A percentile compares a stretch with the other conserved stretches of the same genome.
phyloP scores from a whole-genome alignment of 805 yeast genomes.

The Candida nitratophila region DNA sequence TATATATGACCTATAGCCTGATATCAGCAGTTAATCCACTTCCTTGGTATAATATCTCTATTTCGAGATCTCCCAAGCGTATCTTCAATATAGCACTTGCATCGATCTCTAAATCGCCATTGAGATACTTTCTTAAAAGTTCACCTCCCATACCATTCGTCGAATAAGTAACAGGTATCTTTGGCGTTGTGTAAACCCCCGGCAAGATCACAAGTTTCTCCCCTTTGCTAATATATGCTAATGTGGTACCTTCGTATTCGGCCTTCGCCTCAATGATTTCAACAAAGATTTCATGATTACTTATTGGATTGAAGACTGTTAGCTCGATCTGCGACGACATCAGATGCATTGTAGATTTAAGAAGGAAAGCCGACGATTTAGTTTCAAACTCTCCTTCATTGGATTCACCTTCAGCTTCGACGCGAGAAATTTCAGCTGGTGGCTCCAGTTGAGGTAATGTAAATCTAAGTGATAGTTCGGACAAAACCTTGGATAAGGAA shows the following conservation, averaged over 20 bases:
- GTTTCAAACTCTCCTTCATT: not conserved
- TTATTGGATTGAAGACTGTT: conserved; percentile 46
- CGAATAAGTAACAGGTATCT: conserved; percentile 41
- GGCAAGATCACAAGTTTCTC: conserved; percentile 41
- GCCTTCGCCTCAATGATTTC: conserved; percentile 42
- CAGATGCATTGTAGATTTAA: conserved; percentile 46
- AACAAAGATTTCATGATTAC: conserved; percentile 36
- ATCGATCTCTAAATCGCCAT: conserved; percentile 42
- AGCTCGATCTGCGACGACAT: conserved; percentile 49
- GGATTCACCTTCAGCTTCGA: conserved; percentile 1
- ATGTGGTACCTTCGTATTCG: conserved; percentile 33
- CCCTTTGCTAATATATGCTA: conserved; percentile 39
- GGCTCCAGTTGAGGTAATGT: conserved; percentile 18
- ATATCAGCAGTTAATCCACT: conserved; percentile 35
- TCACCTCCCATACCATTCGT: conserved; percentile 39
- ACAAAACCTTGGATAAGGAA: conserved; percentile 18
- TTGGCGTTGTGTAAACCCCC: conserved; percentile 42
- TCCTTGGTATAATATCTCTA: conserved; percentile 41
- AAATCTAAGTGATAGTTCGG: conserved; percentile 20
- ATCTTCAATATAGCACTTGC: conserved; percentile 37
- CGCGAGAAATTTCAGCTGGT: not conserved
- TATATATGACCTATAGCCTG: conserved; percentile 12
- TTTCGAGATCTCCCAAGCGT: conserved; percentile 30
- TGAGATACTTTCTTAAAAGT: conserved; percentile 40
- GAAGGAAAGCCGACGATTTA: conserved; percentile 31